Base-by-base conservation (phyloP, 2,329 filamentous ascomycete genomes). In the Beauveria sp. region DNA sequence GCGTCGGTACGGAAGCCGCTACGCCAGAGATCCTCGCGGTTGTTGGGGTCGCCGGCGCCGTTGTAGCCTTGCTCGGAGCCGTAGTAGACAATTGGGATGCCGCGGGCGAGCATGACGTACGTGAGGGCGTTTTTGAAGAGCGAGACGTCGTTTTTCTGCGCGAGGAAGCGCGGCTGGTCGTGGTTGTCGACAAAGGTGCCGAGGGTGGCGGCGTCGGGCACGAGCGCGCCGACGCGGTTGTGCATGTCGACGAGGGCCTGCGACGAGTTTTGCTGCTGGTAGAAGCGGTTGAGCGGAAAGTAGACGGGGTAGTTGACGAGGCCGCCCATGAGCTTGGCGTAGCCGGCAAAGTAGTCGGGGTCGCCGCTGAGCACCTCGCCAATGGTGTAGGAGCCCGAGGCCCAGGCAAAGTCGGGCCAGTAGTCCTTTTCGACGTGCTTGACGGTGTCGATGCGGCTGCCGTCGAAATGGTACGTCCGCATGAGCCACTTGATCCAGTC, bases 31-130 rank as follows among this genome's bases (percentile, higher is more conserved):
- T 83, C 81, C 67, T 86, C 83, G n/a, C 83, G 81, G 66, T 81
- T 80, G 56, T 76, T 77, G 0, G 77, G 72, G 9, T 82, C 82
- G 51, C 72, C 72, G 43, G 70, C 75, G n/a, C 75, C 77, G 2
- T 74, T 69, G 68, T 79, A 85, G 63, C 81, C 82, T 67, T 88
- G 86, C 71, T 88, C 86, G 63, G 86, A 83, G 30, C 86, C 86
- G 65, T 86, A 80, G 71, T 88, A 89, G 40, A 88, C 77, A 60
- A 87, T 83, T 1, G 85, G 85, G 45, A 88, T 82, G 22, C 86
- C 86, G 60, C 86, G 77, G 2, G 75, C 75, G 20, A 88, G 78
- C 34, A 88, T 78, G n/a, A 81, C 82, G 67, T 83, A 87, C 0
- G 83, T 78, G 46, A 88, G 75, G 5, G 82, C 78, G 66, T 88